Percentiles rank a stretch among this genome's conserved stretches.
phyloP scores from a whole-genome alignment of 2,329 filamentous ascomycete species.

The Claviceps pazoutovae region DNA sequence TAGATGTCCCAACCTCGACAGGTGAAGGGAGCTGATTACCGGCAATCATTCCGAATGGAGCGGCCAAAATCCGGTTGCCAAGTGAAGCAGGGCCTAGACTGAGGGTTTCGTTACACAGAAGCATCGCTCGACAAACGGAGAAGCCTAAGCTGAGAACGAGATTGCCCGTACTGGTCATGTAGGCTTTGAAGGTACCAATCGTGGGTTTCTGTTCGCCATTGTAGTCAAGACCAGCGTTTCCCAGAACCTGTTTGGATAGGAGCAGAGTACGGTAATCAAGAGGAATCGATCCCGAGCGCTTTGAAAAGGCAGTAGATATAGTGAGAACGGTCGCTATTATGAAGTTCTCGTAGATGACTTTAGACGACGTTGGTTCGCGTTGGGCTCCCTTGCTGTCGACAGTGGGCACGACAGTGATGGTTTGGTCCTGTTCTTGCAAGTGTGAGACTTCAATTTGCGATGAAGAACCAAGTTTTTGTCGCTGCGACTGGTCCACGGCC shows the following conservation, averaged over 20 bases:
- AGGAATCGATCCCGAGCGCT: conserved; percentile 32
- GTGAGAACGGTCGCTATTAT: conserved; percentile 37
- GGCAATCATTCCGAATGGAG: conserved; percentile 35
- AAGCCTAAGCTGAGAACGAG: conserved; percentile 37
- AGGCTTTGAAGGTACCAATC: conserved; percentile 37
- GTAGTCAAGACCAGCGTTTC: conserved; percentile 9
- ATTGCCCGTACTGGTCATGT: conserved; percentile 41
- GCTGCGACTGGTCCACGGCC: conserved; percentile 22
- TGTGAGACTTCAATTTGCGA: conserved; percentile 3
- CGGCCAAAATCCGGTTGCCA: conserved; percentile 35
- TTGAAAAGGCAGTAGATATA: conserved; percentile 36
- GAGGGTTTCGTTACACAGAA: conserved; percentile 30
- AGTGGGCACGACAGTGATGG: conserved; percentile 14
- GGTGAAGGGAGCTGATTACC: conserved; percentile 12
- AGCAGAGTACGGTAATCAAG: conserved; percentile 40
- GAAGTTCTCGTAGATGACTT: conserved; percentile 39
- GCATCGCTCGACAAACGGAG: conserved; percentile 32
- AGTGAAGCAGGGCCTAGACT: conserved; percentile 25
- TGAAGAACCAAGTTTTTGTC: conserved; percentile 9
- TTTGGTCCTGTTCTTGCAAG: conserved; percentile 15
- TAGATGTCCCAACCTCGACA: conserved; percentile 17
- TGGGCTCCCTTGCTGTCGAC: conserved; percentile 10
- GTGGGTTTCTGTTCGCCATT: conserved; percentile 14
- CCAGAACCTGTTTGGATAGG: conserved; percentile 19
- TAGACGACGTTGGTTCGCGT: conserved; percentile 15